Evolutionary conservation across 176 grass and related monocot genomes (phyloP).

Genomic region (Dactylis glomerata): DNA sequence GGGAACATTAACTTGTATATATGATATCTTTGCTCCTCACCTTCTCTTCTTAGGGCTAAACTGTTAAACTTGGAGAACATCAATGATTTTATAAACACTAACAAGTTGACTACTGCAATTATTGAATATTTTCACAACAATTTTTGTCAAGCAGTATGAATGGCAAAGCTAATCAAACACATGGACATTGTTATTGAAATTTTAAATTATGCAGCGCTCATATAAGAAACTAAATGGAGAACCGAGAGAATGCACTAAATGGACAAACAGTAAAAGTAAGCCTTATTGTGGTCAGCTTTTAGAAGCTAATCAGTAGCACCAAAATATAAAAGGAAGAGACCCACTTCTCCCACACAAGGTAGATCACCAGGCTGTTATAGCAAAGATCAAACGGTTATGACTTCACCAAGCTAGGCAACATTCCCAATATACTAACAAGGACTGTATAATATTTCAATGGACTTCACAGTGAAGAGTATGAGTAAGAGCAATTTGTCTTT

Average conservation of each 20-base stretch:
- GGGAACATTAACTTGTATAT: not conserved
- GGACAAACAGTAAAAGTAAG: conserved; percentile 94
- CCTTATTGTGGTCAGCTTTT: conserved; percentile 75
- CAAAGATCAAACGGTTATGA: conserved; percentile 29
- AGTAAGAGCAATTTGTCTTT: not conserved
- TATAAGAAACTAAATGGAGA: not conserved
- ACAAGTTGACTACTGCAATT: not conserved
- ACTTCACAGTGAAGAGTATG: not conserved
- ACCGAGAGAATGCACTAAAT: conserved; percentile 31
- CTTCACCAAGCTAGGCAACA: conserved; percentile 79
- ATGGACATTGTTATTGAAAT: not conserved
- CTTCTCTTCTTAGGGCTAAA: not conserved
- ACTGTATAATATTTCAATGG: conserved; percentile 36
- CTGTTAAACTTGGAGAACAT: not conserved
- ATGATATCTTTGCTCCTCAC: not conserved
- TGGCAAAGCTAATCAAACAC: not conserved
- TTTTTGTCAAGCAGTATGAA: not conserved
- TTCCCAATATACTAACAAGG: conserved; percentile 69
- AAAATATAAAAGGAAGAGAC: conserved; percentile 72
- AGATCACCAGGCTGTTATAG: conserved; percentile 66
- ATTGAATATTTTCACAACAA: not conserved
- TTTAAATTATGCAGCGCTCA: not conserved
- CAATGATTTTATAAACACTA: not conserved
- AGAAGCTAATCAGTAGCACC: conserved; percentile 70
- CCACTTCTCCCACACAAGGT: conserved; percentile 82